Percentiles rank a stretch among this genome's conserved stretches.
Evolutionary conservation across 306 rosid genomes (phyloP).

Genomic region (Astragalus glycyphyllos): DNA sequence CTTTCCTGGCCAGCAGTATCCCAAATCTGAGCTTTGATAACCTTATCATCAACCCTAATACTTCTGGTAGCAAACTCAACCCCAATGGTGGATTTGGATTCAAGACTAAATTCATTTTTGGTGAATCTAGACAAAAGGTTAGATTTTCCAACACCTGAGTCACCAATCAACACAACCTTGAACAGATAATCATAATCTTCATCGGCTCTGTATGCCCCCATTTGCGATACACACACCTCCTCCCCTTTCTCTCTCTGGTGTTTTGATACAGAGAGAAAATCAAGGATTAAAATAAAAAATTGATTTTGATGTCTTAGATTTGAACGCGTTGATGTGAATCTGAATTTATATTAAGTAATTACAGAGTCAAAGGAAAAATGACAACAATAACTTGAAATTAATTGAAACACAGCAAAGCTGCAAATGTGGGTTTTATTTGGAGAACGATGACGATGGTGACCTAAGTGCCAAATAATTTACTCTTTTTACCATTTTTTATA

Average conservation of each 20-base stretch:
- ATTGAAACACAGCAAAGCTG: too few species aligned
- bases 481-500: too few species aligned
- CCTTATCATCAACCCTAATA: conserved; percentile 79
- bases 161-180: conserved; percentile 86
- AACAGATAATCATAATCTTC: conserved; percentile 86
- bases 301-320: conserved; percentile 2
- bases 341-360: conserved; percentile 17
- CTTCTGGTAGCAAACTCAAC: conserved; percentile 94
- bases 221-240: conserved; percentile 40
- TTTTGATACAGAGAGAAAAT: conserved; percentile 42
- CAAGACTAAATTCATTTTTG: conserved; percentile 76
- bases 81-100: conserved; percentile 88
- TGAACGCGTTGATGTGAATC: conserved; percentile 36
- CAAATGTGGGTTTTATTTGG: too few species aligned
- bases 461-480: too few species aligned
- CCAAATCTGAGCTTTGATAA: conserved; percentile 95
- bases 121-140: conserved; percentile 84
- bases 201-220: conserved; percentile 83
- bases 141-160: conserved; percentile 90
- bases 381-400: background rate
- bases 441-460: too few species aligned
- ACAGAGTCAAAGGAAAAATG: background rate
- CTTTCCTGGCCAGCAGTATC: conserved; percentile 96
- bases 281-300: conserved; percentile 15
- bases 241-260: conserved; percentile 11